Percentiles rank a stretch among this genome's conserved stretches.
Evolutionary conservation across 1,284 basidiomycete genomes (phyloP).

Genomic region (Cutaneotrichosporon cavernicola): DNA sequence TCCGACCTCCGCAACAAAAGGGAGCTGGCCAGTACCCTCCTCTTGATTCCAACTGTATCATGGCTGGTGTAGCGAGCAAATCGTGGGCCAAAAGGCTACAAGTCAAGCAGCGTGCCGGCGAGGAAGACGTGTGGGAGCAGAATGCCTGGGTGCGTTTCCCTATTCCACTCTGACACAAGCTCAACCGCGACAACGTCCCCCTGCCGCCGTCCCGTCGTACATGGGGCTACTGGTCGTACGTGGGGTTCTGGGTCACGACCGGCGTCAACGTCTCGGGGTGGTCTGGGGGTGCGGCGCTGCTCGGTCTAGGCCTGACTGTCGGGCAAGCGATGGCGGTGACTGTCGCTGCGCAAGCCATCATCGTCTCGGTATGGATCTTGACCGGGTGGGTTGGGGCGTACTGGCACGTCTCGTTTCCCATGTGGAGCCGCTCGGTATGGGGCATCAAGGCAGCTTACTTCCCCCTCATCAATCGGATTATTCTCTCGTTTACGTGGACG

Average conservation of each 20-base stretch:
- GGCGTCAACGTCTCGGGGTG: conserved; percentile 37
- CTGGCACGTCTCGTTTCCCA: conserved; percentile 38
- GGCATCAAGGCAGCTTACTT: conserved; percentile 35
- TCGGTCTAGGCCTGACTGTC: conserved; percentile 35
- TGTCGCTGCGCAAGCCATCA: conserved; percentile 30
- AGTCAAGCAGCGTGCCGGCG: conserved; percentile 32
- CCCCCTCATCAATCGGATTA: conserved; percentile 36
- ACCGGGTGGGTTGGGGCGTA: conserved; percentile 35
- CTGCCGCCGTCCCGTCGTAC: conserved; percentile 35
- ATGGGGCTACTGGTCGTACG: conserved; percentile 37
- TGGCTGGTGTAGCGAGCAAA: background rate
- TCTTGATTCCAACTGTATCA: background rate
- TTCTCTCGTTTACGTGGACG: conserved; percentile 39
- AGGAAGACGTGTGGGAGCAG: conserved; percentile 34
- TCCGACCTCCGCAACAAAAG: no score
- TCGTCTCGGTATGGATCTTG: conserved; percentile 25
- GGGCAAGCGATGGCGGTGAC: conserved; percentile 37
- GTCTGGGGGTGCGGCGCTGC: conserved; percentile 31
- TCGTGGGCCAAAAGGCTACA: conserved; percentile 18
- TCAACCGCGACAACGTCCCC: conserved; percentile 41
- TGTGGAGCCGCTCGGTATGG: conserved; percentile 35
- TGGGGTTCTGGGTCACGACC: conserved; percentile 32
- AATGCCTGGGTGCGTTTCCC: conserved; percentile 28
- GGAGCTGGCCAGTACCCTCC: background rate
- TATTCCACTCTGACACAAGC: conserved; percentile 14